Conservation (phyloP, 2,329 filamentous ascomycete genomes). For the Aspergillus tamarii region DNA sequence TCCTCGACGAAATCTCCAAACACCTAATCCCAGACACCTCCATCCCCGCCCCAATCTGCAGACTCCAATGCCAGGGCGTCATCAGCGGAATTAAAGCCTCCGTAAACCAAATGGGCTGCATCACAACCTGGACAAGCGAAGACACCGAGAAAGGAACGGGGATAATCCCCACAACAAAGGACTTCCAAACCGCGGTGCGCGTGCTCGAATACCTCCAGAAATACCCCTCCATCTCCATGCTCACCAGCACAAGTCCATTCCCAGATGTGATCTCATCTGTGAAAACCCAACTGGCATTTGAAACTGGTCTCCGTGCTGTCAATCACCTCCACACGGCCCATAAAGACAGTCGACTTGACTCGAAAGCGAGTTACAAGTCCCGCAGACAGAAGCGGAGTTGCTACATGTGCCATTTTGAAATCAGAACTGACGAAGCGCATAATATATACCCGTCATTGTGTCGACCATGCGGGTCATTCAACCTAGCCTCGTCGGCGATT, state of each 20-base stretch:
- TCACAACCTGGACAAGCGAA: neutral
- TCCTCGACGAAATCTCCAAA: constrained; percentile 12
- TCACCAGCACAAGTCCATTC: neutral
- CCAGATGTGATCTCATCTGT: constrained; percentile 15
- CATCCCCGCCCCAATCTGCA: constrained; percentile 13
- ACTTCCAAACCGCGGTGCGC: neutral
- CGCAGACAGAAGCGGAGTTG: constrained; percentile 20
- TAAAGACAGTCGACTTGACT: neutral
- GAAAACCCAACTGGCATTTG: constrained; percentile 13
- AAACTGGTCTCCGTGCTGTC: constrained; percentile 1
- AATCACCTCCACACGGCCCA: neutral
- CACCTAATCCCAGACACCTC: constrained; percentile 20
- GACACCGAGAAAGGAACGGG: neutral
- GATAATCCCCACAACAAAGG: neutral
- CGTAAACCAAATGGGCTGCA: constrained; percentile 17
- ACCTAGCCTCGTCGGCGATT: constrained; percentile 29
- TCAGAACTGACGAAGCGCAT: constrained; percentile 19
- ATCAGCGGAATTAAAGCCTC: constrained; percentile 23
- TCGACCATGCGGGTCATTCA: constrained; percentile 39
- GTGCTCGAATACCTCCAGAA: constrained; percentile 22
- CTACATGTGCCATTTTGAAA: constrained; percentile 37
- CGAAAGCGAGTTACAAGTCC: neutral
- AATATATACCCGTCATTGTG: constrained; percentile 36
- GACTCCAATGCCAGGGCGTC: constrained; percentile 21
- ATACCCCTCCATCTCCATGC: constrained; percentile 10